These are phyloP conservation scores for Juncus effusus DNA, from an alignment of 176 grass and related monocot species.

Conservation along the genomic window DNA sequence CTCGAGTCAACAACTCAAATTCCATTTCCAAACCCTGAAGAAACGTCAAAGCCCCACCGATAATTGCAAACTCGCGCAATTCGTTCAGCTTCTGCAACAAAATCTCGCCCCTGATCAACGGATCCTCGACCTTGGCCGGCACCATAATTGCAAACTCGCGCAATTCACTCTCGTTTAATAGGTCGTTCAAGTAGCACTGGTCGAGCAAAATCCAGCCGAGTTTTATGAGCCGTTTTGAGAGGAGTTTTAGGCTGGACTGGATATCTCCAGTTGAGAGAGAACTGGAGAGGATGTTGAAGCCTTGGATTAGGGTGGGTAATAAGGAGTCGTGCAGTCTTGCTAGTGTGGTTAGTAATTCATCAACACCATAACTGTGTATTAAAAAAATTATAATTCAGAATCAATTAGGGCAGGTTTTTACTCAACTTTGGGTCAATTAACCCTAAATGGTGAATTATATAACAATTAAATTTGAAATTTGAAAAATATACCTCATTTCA, in stretches of 20 bases:
- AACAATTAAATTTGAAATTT: slow-evolving; percentile 11
- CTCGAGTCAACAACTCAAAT: slow-evolving; percentile 59
- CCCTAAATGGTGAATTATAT: not conserved
- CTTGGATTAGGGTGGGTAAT: slow-evolving; percentile 65
- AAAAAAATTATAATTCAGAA: slow-evolving; percentile 27
- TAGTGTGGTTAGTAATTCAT: slow-evolving; percentile 65
- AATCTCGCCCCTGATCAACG: slow-evolving; percentile 85
- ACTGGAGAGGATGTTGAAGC: slow-evolving; percentile 53
- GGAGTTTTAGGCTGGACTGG: slow-evolving; percentile 68
- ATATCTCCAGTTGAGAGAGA: slow-evolving; percentile 35
- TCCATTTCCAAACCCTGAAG: slow-evolving; percentile 70
- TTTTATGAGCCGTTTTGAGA: slow-evolving; percentile 68
- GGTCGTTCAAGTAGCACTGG: slow-evolving; percentile 79
- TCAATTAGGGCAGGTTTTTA: not conserved
- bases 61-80: slow-evolving; percentile 38
- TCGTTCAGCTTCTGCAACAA: slow-evolving; percentile 83
- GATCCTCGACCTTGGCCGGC: slow-evolving; percentile 87
- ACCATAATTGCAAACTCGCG: slow-evolving; percentile 64
- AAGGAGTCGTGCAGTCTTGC: slow-evolving; percentile 75
- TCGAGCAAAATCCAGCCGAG: slow-evolving; percentile 90
- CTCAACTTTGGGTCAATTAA: not conserved
- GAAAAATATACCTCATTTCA: slow-evolving; percentile 63
- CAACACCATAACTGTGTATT: slow-evolving; percentile 58
- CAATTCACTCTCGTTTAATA: slow-evolving; percentile 42
- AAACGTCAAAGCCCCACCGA: slow-evolving; percentile 34